Evolutionary conservation across 768 basidiomycete species (phyloP), one percentile per base, ranked within the genome.

Genomic region (Xerocomellus amylosporus): DNA sequence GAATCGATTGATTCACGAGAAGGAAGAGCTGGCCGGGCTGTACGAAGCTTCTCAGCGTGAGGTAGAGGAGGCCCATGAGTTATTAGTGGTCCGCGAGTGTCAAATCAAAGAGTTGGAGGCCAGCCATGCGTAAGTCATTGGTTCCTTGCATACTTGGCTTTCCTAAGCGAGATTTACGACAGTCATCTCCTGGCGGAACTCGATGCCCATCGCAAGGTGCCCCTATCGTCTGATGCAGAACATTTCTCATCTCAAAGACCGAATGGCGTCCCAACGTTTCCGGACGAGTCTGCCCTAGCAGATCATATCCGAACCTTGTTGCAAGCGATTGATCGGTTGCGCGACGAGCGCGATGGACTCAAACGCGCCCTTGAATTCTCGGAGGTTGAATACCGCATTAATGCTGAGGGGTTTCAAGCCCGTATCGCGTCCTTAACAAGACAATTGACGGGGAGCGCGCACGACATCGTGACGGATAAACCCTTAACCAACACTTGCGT

Each of bases 321-420:
- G 46, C 68, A 68, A 26, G 83, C 88, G 2, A 74, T 88, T 40
- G 80, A 83, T n/a, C 81, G 88, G 33, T 73, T 90, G 43, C 83
- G 89, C 5, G 67, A 68, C 5, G 87, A 91, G 60, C 77, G 88
- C 5, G 85, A 90, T 57, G 73, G 69, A 43, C 75, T 89, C 26
- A 78, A 78, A 47, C 78, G 84, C 7, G 79, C 86, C 50, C 69
- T 91, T 14, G 77, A 87, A 46, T 92, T 90, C 68, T 72, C 86
- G 50, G 79, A 87, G 58, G 74, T 77, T 3, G 89, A 92, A 70
- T 81, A 82, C 24, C 80, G 74, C 58, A 86, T 88, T 61, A 73
- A 82, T 3, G 77, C 83, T 15, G 79, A 88, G 55, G 79, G 83
- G 0, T 68, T 86, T 45, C 77, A 85, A 62, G 73, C 75, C 33